Conservation (phyloP, 305 asterid genomes). For the Fraxinus greggii region DNA sequence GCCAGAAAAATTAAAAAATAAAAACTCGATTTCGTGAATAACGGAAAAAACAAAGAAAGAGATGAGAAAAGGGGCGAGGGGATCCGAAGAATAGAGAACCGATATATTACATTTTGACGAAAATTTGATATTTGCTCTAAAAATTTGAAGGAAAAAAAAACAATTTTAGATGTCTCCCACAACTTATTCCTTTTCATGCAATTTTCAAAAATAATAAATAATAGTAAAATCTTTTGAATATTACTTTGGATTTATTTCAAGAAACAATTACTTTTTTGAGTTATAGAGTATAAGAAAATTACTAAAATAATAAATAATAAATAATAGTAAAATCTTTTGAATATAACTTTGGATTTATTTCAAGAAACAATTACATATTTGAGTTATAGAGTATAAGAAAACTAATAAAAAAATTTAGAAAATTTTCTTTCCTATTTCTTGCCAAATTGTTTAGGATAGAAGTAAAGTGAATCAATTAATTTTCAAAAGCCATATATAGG, state of each 20-base stretch:
- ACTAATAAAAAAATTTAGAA: neutral
- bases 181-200: neutral
- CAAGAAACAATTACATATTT: neutral
- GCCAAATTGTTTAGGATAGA: neutral
- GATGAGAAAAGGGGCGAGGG: neutral
- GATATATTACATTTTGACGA: neutral
- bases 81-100: too few species aligned
- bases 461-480: slow-evolving; percentile 8
- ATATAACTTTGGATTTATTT: too few species aligned
- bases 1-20: neutral
- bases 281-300: neutral
- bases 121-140: neutral
- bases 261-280: neutral
- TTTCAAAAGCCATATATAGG: neutral
- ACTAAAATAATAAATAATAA: neutral
- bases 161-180: neutral
- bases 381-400: neutral
- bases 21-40: neutral
- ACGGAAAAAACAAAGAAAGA: neutral
- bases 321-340: too few species aligned
- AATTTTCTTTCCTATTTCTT: neutral
- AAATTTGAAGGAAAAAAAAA: too few species aligned
- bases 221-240: neutral
- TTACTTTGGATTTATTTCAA: neutral
- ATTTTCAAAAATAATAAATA: neutral